Conservation (phyloP, 169 alveolate genomes). For the Amoebophrya sp. region DNA sequence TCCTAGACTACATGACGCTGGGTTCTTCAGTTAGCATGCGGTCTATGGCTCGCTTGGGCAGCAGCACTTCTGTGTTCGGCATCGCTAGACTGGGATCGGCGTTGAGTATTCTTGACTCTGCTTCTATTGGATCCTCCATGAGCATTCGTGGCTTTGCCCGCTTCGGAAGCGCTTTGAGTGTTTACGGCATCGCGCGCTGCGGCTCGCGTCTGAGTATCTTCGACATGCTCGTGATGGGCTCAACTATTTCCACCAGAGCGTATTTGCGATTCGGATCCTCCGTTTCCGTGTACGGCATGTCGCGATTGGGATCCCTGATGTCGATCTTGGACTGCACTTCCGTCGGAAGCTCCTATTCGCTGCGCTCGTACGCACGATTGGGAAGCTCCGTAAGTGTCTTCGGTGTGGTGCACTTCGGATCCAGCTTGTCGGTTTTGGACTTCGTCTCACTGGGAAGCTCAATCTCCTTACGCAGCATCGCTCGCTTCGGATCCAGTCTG, state of each 20-base stretch:
- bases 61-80: slow-evolving; percentile 31
- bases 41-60: slow-evolving; percentile 1
- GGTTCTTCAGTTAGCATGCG: background rate
- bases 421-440: background rate
- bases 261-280: background rate
- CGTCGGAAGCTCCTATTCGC: slow-evolving; percentile 3
- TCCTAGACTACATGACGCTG: background rate
- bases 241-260: background rate
- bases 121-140: slow-evolving; percentile 14
- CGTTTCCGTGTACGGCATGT: slow-evolving; percentile 26
- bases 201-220: background rate
- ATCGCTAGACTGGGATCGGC: background rate
- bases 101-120: slow-evolving; percentile 21
- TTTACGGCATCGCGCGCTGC: slow-evolving; percentile 10
- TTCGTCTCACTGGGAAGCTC: background rate
- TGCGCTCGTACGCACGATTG: slow-evolving; percentile 26
- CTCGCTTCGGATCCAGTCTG: background rate
- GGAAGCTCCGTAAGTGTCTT: background rate
- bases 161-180: background rate
- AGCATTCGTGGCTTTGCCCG: slow-evolving; percentile 25
- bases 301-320: background rate
- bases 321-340: background rate
- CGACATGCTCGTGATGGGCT: background rate
- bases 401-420: background rate
- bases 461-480: slow-evolving; percentile 16